Percentiles rank a stretch among this genome's conserved stretches.
These are phyloP conservation scores for Cyberlindnera nakhonratchasimensis DNA, from an alignment of 805 yeast genomes.

Conservation along the genomic window DNA sequence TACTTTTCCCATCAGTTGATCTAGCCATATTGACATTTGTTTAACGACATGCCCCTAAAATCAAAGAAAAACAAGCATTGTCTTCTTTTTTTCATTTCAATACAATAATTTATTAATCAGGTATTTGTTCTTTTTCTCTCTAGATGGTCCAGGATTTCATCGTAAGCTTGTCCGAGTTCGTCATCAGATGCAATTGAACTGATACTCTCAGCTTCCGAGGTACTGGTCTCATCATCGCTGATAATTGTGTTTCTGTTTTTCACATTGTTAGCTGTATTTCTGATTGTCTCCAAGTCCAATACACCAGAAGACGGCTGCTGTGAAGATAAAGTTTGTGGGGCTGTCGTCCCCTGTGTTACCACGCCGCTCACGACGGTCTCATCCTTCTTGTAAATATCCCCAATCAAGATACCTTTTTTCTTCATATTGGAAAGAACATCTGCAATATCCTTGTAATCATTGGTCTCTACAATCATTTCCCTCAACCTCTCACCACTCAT, in stretches of 20 bases:
- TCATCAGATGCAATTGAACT: slow-evolving; percentile 5
- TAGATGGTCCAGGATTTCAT: slow-evolving; percentile 38
- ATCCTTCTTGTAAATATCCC: slow-evolving; percentile 29
- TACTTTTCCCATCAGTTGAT: no score
- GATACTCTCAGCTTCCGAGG: slow-evolving; percentile 11
- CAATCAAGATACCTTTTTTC: slow-evolving; percentile 38
- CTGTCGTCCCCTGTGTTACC: no score
- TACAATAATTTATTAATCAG: slow-evolving; percentile 2
- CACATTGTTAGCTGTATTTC: slow-evolving; percentile 17
- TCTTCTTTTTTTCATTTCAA: neutral
- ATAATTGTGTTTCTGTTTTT: slow-evolving; percentile 9
- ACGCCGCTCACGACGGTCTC: no score
- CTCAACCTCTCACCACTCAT: slow-evolving; percentile 36
- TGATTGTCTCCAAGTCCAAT: slow-evolving; percentile 21
- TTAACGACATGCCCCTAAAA: no score
- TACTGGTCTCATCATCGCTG: slow-evolving; percentile 6
- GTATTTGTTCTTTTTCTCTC: slow-evolving; percentile 32
- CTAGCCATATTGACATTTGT: no score
- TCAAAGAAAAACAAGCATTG: no score
- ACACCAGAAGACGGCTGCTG: neutral
- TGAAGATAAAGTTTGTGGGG: no score
- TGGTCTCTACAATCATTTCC: slow-evolving; percentile 34
- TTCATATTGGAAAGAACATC: slow-evolving; percentile 38
- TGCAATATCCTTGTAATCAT: slow-evolving; percentile 36
- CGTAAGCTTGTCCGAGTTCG: slow-evolving; percentile 34